phyloP scores from a whole-genome alignment of 108 stramenopile genomes.

The Epithemia pelagica region DNA sequence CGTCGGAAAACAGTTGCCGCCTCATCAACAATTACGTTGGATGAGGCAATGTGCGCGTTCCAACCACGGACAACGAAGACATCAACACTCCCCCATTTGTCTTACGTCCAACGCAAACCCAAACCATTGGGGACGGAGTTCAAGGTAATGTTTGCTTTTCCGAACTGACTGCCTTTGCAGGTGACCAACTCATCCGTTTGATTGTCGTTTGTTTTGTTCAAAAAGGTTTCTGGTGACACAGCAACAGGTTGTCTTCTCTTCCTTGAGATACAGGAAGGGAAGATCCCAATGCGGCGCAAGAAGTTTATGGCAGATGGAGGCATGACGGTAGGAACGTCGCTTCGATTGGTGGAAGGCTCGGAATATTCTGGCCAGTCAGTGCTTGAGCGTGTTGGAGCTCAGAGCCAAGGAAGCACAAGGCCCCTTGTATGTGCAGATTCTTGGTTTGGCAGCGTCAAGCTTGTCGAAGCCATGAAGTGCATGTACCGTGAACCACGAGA shows the following conservation, averaged over 20 bases:
- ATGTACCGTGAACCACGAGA: neutral
- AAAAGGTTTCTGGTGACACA: neutral
- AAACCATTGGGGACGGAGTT: conserved; percentile 12
- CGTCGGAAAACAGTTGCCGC: neutral
- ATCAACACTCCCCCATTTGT: conserved; percentile 7
- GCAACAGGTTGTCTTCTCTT: neutral
- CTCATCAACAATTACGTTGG: neutral
- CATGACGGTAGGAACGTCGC: neutral
- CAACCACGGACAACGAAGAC: conserved; percentile 13
- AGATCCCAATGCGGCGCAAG: neutral
- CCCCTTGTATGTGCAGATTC: neutral
- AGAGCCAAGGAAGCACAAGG: neutral
- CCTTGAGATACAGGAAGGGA: neutral
- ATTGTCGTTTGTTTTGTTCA: neutral
- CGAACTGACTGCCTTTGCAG: neutral
- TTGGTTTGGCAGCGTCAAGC: neutral
- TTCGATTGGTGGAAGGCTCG: neutral
- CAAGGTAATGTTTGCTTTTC: neutral
- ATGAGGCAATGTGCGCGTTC: conserved; percentile 6
- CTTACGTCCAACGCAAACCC: conserved; percentile 9
- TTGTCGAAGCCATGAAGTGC: neutral
- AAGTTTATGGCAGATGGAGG: neutral
- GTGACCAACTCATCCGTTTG: neutral
- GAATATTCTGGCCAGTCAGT: neutral
- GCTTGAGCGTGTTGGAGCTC: neutral